phyloP scores from a whole-genome alignment of 495 filamentous ascomycete species.

The Aspergillus sclerotiicarbonarius region DNA sequence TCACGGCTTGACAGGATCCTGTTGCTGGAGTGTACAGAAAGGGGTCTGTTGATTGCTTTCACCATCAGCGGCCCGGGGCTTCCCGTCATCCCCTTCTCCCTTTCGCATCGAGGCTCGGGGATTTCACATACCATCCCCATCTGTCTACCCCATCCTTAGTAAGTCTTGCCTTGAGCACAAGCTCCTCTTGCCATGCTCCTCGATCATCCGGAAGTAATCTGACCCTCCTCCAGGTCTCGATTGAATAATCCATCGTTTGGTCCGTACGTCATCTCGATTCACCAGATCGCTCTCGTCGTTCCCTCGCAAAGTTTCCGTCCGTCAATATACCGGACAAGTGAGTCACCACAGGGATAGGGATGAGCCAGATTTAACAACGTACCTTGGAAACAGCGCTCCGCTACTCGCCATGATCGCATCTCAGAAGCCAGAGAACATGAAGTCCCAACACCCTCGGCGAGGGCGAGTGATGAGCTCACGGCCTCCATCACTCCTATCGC shows the following conservation, averaged over 20 bases:
- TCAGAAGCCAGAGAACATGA: neutral
- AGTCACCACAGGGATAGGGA: neutral
- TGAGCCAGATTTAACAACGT: neutral
- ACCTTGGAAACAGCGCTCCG: neutral
- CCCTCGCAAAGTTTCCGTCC: neutral
- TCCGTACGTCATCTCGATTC: neutral
- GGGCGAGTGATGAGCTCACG: conserved; percentile 32
- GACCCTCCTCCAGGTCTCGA: neutral
- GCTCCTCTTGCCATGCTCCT: neutral
- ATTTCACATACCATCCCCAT: neutral
- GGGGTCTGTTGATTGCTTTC: neutral
- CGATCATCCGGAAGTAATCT: neutral
- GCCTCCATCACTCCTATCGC: conserved; percentile 28
- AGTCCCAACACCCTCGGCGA: conserved; percentile 15
- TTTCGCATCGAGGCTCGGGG: neutral
- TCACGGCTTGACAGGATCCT: neutral
- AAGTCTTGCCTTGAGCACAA: neutral
- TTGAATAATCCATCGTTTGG: neutral
- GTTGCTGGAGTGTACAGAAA: neutral
- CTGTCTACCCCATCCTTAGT: neutral
- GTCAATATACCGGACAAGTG: neutral
- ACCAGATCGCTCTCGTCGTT: neutral
- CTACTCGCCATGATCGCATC: neutral
- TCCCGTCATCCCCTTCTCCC: conserved; percentile 2
- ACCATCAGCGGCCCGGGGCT: neutral